These are phyloP conservation scores for Aplosporella prunicola DNA, from an alignment of 2,329 filamentous ascomycete species.

Conservation along the genomic window DNA sequence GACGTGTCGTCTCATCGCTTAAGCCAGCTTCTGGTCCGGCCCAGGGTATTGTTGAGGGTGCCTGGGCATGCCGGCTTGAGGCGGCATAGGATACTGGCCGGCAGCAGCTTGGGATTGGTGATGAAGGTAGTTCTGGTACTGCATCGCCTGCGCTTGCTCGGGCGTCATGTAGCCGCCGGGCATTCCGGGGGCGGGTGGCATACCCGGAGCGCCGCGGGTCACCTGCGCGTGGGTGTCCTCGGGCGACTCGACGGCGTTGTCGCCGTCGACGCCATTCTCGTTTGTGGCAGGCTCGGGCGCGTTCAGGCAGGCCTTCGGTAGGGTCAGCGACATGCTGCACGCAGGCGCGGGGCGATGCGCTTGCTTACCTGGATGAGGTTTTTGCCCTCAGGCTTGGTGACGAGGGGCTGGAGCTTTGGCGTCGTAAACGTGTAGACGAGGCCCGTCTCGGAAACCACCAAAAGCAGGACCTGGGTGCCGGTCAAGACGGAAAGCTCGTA, in stretches of 20 bases:
- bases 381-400: constrained; percentile 98
- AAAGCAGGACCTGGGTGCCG: constrained; percentile 89
- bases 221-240: constrained; percentile 80
- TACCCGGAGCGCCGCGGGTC: constrained; percentile 59
- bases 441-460: constrained; percentile 94
- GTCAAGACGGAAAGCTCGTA: constrained; percentile 97
- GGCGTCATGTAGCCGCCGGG: constrained; percentile 55
- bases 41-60: constrained; percentile 54
- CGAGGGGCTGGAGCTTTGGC: constrained; percentile 92
- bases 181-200: constrained; percentile 58
- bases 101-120: constrained; percentile 52
- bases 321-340: constrained; percentile 24
- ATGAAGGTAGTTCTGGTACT: constrained; percentile 75
- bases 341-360: constrained; percentile 10
- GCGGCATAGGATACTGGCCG: constrained; percentile 69
- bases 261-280: constrained; percentile 46
- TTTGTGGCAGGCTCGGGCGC: constrained; percentile 80
- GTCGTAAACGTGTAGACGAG: constrained; percentile 98
- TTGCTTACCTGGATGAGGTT: constrained; percentile 87
- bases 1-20: constrained; percentile 11
- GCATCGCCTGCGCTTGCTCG: constrained; percentile 53
- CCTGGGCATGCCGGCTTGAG: constrained; percentile 62
- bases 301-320: constrained; percentile 79
- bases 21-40: constrained; percentile 43
- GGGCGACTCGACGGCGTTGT: constrained; percentile 65